Conservation (phyloP, 164 flowering plant species). For the Platanus orientalis region DNA sequence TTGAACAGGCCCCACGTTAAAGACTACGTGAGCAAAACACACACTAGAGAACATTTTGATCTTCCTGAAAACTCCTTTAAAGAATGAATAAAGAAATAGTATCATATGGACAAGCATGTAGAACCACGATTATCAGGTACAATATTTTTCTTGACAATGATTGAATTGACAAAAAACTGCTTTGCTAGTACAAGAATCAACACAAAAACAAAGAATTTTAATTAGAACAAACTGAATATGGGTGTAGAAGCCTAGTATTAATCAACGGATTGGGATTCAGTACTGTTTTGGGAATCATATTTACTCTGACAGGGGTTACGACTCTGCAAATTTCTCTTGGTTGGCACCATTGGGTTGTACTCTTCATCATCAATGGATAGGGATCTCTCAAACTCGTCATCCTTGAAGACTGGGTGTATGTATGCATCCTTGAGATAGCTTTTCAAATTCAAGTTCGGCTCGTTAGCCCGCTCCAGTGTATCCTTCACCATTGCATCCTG, state of each 20-base stretch:
- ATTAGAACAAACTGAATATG: too few species aligned
- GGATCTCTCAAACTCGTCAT: conserved; percentile 30
- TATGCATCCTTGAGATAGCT: conserved; percentile 65
- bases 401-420: conserved; percentile 73
- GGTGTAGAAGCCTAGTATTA: too few species aligned
- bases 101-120: not conserved
- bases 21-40: too few species aligned
- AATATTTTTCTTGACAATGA: not conserved
- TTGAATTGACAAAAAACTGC: not conserved
- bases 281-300: conserved; percentile 33
- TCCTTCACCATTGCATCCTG: conserved; percentile 88
- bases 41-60: too few species aligned
- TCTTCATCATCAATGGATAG: conserved; percentile 55
- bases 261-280: too few species aligned
- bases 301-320: conserved; percentile 33
- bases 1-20: too few species aligned
- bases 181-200: conserved; percentile 2
- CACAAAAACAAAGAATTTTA: not conserved
- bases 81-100: too few species aligned
- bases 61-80: too few species aligned
- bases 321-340: conserved; percentile 45
- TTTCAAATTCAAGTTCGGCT: conserved; percentile 62
- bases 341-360: conserved; percentile 51
- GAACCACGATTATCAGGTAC: not conserved
- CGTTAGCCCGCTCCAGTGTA: conserved; percentile 69